A percentile compares a stretch with the other conserved stretches of the same genome.
These are phyloP conservation scores for Populus pruinosa DNA, from an alignment of 345 rosid species.

Conservation along the genomic window DNA sequence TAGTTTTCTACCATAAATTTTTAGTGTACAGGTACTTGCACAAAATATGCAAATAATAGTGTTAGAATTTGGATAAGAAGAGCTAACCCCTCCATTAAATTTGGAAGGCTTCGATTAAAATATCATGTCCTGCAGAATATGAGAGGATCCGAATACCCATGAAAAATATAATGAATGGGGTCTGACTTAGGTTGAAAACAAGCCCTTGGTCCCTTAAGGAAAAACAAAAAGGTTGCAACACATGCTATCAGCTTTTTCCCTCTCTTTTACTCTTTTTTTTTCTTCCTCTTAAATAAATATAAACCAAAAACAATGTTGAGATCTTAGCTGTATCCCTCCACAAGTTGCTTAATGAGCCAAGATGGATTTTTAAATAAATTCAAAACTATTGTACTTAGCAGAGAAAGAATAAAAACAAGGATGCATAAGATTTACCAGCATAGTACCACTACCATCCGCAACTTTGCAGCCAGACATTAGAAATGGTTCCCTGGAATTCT, in stretches of 20 bases:
- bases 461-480: constrained; percentile 99
- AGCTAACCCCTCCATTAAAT: neutral
- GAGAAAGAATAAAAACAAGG: neutral
- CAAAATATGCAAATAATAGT: neutral
- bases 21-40: neutral
- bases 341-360: neutral
- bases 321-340: neutral
- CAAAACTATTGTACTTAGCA: neutral
- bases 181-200: neutral
- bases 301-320: neutral
- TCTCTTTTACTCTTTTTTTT: neutral
- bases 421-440: constrained; percentile 60
- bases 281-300: neutral
- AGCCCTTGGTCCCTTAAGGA: neutral
- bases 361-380: neutral
- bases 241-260: neutral
- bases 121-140: neutral
- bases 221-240: neutral
- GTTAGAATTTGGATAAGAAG: neutral
- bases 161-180: neutral
- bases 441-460: constrained; percentile 91
- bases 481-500: constrained; percentile 77
- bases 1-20: neutral
- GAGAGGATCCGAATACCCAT: neutral
- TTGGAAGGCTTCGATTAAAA: neutral